A percentile compares a stretch with the other conserved stretches of the same genome.
phyloP scores from a whole-genome alignment of 306 rosid species.

The Quercus rubra region DNA sequence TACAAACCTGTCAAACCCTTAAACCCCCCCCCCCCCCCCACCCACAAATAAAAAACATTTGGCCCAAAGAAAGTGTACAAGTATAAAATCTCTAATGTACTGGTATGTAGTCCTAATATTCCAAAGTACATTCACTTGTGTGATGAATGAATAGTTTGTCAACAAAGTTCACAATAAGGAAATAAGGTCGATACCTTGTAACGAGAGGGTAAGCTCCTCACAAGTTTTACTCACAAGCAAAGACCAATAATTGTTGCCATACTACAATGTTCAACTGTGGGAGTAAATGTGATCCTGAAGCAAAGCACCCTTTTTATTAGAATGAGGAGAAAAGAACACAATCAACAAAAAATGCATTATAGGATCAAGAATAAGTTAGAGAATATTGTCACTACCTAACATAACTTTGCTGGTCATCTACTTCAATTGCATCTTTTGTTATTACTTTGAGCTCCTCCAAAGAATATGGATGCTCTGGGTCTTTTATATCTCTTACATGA shows the following conservation, averaged over 20 bases:
- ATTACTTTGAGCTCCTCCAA: constrained; percentile 96
- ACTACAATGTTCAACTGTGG: constrained; percentile 94
- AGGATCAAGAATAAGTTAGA: not conserved
- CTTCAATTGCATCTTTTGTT: constrained; percentile 85
- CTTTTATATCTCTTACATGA: constrained; percentile 92
- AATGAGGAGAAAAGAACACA: not conserved
- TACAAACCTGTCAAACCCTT: not conserved
- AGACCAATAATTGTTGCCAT: constrained; percentile 98
- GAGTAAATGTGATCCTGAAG: constrained; percentile 86
- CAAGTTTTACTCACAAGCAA: constrained; percentile 81
- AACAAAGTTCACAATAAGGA: not conserved
- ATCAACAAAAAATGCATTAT: not conserved
- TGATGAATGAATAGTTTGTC: not conserved
- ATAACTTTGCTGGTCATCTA: constrained; percentile 62
- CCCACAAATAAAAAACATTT: not conserved
- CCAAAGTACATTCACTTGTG: not conserved
- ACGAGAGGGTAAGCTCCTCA: constrained; percentile 82
- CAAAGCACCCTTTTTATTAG: constrained; percentile 11
- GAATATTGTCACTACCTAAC: constrained; percentile 51
- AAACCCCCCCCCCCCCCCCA: too few species aligned
- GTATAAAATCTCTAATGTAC: not conserved
- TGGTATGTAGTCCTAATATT: not conserved
- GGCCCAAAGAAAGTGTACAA: too few species aligned
- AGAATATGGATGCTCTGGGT: constrained; percentile 89
- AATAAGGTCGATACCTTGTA: constrained; percentile 56